phyloP scores from a whole-genome alignment of 805 yeast genomes.

The Myxozyma udenii region DNA sequence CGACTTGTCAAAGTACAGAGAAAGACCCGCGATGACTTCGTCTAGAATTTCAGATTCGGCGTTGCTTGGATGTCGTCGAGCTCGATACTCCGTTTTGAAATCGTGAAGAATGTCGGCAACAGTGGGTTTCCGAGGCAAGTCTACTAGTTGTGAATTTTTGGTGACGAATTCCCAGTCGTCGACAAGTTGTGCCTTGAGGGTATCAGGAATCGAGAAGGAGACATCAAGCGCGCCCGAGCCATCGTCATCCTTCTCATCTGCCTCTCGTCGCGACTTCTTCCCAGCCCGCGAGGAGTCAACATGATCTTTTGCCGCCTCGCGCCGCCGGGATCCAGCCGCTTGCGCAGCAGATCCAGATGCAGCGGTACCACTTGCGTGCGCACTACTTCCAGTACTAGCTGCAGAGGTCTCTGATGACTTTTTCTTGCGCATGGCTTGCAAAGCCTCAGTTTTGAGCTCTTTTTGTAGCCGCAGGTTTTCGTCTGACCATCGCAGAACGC shows the following conservation, averaged over 20 bases:
- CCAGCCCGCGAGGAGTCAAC: conserved; percentile 6
- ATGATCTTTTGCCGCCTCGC: conserved; percentile 22
- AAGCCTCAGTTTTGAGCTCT: conserved; percentile 52
- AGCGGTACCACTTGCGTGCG: conserved; percentile 1
- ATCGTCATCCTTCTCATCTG: conserved; percentile 26
- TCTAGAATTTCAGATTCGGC: conserved; percentile 52
- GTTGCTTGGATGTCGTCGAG: conserved; percentile 33
- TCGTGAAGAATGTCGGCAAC: conserved; percentile 54
- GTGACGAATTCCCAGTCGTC: conserved; percentile 94
- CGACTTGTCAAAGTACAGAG: conserved; percentile 68
- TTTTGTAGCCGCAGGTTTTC: conserved; percentile 66
- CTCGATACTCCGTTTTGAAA: conserved; percentile 42
- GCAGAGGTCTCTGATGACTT: conserved; percentile 17
- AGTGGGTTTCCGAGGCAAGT: conserved; percentile 57
- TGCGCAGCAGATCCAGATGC: background rate
- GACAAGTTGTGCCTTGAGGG: conserved; percentile 67
- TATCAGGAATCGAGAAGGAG: conserved; percentile 56
- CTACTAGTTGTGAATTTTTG: conserved; percentile 66
- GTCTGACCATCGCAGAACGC: conserved; percentile 65
- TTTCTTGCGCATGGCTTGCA: conserved; percentile 34
- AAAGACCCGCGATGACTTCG: conserved; percentile 71
- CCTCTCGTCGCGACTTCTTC: conserved; percentile 25
- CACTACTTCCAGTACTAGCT: conserved; percentile 14
- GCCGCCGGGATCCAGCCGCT: conserved; percentile 21
- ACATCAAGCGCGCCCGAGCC: conserved; percentile 47